phyloP scores from a whole-genome alignment of 768 basidiomycete genomes.

The Hericium erinaceus region DNA sequence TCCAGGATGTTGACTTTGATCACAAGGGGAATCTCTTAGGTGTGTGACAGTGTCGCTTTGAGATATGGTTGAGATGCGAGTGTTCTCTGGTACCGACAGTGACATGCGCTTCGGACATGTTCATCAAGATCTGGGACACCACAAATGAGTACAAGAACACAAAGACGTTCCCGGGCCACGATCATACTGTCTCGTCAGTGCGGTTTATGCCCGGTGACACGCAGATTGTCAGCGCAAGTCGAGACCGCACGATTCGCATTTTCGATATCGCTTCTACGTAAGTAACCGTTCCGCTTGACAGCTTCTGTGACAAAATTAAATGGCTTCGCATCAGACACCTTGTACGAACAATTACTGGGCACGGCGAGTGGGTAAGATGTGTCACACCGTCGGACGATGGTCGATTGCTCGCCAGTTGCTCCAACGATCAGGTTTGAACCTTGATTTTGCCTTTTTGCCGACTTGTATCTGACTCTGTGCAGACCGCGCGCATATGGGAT shows the following conservation, averaged over 20 bases:
- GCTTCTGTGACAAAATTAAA: background rate
- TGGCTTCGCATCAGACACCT: constrained; percentile 31
- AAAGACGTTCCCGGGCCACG: constrained; percentile 48
- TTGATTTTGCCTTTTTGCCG: background rate
- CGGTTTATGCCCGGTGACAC: constrained; percentile 45
- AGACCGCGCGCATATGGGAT: constrained; percentile 49
- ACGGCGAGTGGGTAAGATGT: constrained; percentile 44
- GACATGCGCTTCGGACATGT: constrained; percentile 48
- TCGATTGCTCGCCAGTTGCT: constrained; percentile 37
- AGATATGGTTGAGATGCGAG: background rate
- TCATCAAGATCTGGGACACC: constrained; percentile 46
- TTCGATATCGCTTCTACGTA: constrained; percentile 51
- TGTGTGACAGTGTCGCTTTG: constrained; percentile 14
- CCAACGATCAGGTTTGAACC: constrained; percentile 42
- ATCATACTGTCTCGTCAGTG: constrained; percentile 47
- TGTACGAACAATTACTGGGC: constrained; percentile 39
- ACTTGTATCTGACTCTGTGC: background rate
- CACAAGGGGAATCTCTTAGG: constrained; percentile 42
- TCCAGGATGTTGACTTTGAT: constrained; percentile 51
- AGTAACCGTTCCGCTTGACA: constrained; percentile 9
- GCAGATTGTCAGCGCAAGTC: constrained; percentile 41
- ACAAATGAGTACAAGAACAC: constrained; percentile 46
- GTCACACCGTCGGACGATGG: constrained; percentile 31
- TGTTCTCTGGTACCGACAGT: constrained; percentile 23
- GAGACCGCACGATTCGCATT: constrained; percentile 44